phyloP scores from a whole-genome alignment of 345 rosid genomes.

The Geranium rotundifolium region DNA sequence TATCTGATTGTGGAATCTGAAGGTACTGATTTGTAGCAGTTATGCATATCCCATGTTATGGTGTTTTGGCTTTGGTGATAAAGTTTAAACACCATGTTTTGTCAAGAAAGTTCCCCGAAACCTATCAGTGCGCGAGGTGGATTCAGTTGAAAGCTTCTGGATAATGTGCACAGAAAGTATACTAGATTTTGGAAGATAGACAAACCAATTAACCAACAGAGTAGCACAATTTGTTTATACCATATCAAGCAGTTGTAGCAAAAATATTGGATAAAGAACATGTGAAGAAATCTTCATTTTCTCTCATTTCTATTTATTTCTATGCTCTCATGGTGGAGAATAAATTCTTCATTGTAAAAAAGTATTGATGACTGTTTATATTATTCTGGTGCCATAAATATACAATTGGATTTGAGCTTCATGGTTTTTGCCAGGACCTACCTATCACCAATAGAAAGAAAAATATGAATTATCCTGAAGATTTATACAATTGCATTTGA shows the following conservation, averaged over 20 bases:
- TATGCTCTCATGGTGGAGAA: neutral
- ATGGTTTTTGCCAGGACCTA: too few species aligned
- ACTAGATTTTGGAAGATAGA: slow-evolving; percentile 16
- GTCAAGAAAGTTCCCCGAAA: slow-evolving; percentile 60
- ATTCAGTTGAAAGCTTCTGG: neutral
- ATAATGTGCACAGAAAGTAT: neutral
- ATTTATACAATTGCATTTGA: too few species aligned
- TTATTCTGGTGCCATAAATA: too few species aligned
- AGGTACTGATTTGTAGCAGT: slow-evolving; percentile 83
- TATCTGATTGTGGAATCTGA: slow-evolving; percentile 9
- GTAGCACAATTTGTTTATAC: too few species aligned
- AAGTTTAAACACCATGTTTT: slow-evolving; percentile 59
- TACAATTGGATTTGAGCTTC: too few species aligned
- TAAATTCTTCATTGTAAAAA: too few species aligned
- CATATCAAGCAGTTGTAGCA: too few species aligned
- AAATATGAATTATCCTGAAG: too few species aligned
- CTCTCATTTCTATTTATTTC: neutral
- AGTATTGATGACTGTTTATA: too few species aligned
- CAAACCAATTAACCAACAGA: too few species aligned
- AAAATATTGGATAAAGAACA: neutral
- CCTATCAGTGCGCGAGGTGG: slow-evolving; percentile 38
- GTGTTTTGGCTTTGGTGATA: slow-evolving; percentile 42
- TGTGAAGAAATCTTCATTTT: neutral
- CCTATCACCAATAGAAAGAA: too few species aligned
- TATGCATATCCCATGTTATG: slow-evolving; percentile 87